Evolutionary conservation across 305 asterid species (phyloP).

Genomic region (Caryopteris hybrid): DNA sequence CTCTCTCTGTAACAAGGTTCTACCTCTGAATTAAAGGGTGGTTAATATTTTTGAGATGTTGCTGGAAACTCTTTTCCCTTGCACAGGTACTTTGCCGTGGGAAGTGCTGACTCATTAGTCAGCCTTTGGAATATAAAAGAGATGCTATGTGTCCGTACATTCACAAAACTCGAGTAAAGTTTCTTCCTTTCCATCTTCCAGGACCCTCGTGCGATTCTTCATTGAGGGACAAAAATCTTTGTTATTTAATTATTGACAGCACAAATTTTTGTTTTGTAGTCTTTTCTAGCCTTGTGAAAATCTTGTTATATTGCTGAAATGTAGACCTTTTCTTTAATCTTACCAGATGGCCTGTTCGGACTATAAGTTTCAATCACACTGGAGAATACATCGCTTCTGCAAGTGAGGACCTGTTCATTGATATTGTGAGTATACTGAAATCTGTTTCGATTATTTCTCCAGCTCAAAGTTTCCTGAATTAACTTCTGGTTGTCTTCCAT

Average conservation of each 20-base stretch:
- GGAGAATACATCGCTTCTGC: conserved; percentile 98
- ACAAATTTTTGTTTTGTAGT: not conserved
- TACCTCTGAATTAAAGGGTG: not conserved
- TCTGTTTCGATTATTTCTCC: not conserved
- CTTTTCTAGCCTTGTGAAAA: not conserved
- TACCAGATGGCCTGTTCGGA: conserved; percentile 96
- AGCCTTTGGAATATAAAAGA: conserved; percentile 98
- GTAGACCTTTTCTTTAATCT: conserved; percentile 1
- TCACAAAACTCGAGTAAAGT: conserved; percentile 90
- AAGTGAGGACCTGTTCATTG: conserved; percentile 92
- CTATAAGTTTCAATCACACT: conserved; percentile 88
- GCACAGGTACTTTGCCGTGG: conserved; percentile 90
- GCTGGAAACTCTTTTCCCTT: not conserved
- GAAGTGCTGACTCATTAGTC: conserved; percentile 98
- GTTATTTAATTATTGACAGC: too few species aligned
- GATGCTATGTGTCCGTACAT: conserved; percentile 94
- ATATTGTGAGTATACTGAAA: conserved; percentile 59
- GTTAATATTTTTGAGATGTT: not conserved
- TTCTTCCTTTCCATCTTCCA: conserved; percentile 6
- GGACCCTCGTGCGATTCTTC: not conserved
- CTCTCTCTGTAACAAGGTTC: not conserved
- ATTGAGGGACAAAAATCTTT: not conserved
- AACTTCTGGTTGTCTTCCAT: not conserved
- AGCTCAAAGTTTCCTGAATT: not conserved
- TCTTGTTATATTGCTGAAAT: not conserved